A percentile compares a stretch with the other conserved stretches of the same genome.
Conservation (phyloP, 2,329 filamentous ascomycete genomes). For the Colletotrichum chrysophilum region DNA sequence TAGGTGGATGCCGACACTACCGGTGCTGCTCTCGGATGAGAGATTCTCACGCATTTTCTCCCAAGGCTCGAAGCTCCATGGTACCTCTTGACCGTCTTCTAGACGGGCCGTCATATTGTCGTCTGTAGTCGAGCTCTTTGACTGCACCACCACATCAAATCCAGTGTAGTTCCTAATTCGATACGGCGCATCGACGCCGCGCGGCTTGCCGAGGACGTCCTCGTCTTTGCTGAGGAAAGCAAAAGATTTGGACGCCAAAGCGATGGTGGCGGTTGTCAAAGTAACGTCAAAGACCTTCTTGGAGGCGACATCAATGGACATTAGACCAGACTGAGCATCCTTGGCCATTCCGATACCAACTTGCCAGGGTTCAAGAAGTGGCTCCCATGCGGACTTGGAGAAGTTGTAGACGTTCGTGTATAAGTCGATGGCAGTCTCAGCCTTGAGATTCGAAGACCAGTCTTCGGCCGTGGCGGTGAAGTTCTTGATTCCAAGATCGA, state of each 20-base stretch:
- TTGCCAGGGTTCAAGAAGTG: constrained; percentile 93
- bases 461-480: constrained; percentile 86
- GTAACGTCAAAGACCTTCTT: constrained; percentile 92
- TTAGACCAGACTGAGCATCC: constrained; percentile 73
- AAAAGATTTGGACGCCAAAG: constrained; percentile 89
- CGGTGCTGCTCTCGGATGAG: constrained; percentile 80
- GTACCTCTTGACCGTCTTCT: constrained; percentile 86
- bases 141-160: constrained; percentile 85
- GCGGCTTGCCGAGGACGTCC: constrained; percentile 91
- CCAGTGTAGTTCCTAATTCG: constrained; percentile 95
- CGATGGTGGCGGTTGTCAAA: constrained; percentile 91
- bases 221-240: constrained; percentile 88
- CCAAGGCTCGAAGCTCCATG: constrained; percentile 97
- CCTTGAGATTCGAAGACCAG: constrained; percentile 88
- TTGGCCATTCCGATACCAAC: constrained; percentile 89
- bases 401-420: constrained; percentile 99
- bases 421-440: constrained; percentile 88
- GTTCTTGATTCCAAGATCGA: constrained; percentile 91
- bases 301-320: constrained; percentile 86
- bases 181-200: constrained; percentile 90
- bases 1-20: constrained; percentile 80
- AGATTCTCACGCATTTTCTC: constrained; percentile 95
- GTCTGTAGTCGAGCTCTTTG: constrained; percentile 70
- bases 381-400: constrained; percentile 98
- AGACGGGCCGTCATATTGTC: constrained; percentile 78